phyloP scores from a whole-genome alignment of 352 stramenopile species.

The Pilasporangium apinafurcum region DNA sequence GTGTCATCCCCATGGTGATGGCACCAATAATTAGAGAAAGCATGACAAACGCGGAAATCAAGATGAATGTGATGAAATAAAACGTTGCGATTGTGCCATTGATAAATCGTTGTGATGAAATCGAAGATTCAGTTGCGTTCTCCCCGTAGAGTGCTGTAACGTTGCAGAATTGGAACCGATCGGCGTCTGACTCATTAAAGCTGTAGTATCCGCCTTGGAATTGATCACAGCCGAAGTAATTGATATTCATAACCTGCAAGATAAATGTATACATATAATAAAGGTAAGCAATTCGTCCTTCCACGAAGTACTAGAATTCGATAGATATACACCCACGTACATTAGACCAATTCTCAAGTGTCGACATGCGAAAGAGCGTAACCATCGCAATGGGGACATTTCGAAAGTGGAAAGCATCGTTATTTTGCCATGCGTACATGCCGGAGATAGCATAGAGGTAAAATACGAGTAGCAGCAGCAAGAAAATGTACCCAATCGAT shows the following conservation, averaged over 20 bases:
- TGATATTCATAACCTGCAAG: constrained; percentile 69
- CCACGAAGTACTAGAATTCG: too few species aligned
- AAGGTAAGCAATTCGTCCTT: not conserved
- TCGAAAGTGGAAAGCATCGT: constrained; percentile 84
- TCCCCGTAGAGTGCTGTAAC: constrained; percentile 42
- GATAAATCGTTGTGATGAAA: constrained; percentile 24
- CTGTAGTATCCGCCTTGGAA: constrained; percentile 70
- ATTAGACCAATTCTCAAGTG: constrained; percentile 75
- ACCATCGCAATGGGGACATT: constrained; percentile 74
- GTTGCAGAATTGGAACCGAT: constrained; percentile 59
- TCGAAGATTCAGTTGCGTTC: constrained; percentile 29
- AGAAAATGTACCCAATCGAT: constrained; percentile 87
- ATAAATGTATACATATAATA: constrained; percentile 3
- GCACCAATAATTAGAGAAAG: constrained; percentile 87
- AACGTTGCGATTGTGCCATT: constrained; percentile 53
- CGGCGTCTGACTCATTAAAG: constrained; percentile 17
- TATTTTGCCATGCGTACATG: constrained; percentile 86
- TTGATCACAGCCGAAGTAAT: constrained; percentile 71
- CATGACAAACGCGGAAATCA: constrained; percentile 87
- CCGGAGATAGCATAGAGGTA: constrained; percentile 89
- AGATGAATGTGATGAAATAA: constrained; percentile 87
- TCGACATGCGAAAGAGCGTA: constrained; percentile 81
- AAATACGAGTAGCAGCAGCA: constrained; percentile 84
- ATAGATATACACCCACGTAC: constrained; percentile 18
- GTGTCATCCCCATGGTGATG: constrained; percentile 88